Evolutionary conservation across 1,284 basidiomycete genomes (phyloP).

Genomic region (Sporisorium graminicola): DNA sequence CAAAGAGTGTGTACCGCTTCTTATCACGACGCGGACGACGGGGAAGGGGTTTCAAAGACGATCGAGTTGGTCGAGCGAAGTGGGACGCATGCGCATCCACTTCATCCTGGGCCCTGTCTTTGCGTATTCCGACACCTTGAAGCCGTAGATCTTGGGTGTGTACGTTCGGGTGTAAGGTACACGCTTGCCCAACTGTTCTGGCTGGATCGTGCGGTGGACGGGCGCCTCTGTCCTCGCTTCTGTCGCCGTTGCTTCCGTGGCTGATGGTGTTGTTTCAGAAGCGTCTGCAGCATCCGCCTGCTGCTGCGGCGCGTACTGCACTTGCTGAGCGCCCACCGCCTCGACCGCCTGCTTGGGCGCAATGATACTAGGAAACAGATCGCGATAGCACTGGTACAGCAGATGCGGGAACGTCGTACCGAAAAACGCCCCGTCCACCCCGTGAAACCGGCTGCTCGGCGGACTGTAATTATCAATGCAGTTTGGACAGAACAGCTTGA

Average conservation of each 20-base stretch:
- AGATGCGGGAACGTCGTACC: conserved; percentile 98
- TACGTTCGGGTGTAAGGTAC: conserved; percentile 76
- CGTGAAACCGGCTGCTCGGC: conserved; percentile 93
- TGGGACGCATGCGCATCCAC: conserved; percentile 89
- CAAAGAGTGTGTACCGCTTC: no score
- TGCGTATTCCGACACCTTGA: conserved; percentile 74
- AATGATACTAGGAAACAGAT: conserved; percentile 63
- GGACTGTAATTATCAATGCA: conserved; percentile 97
- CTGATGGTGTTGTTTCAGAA: not conserved
- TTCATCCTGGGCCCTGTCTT: conserved; percentile 96
- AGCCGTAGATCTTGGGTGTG: conserved; percentile 89
- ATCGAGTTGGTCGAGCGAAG: conserved; percentile 82
- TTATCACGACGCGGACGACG: not conserved
- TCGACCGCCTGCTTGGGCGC: conserved; percentile 41
- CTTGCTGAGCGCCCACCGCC: not conserved
- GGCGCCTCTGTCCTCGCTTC: not conserved
- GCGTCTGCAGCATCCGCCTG: not conserved
- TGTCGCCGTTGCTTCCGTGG: conserved; percentile 76
- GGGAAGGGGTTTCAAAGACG: not conserved
- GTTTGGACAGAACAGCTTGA: conserved; percentile 98
- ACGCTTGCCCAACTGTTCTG: conserved; percentile 55
- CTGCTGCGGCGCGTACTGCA: conserved; percentile 6
- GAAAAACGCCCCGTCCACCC: conserved; percentile 99
- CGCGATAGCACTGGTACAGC: conserved; percentile 95
- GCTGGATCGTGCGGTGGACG: conserved; percentile 41